Evolutionary conservation across 169 alveolate species (phyloP), one percentile per base, ranked within the genome.

Genomic region (Sarcocystis neurona): DNA sequence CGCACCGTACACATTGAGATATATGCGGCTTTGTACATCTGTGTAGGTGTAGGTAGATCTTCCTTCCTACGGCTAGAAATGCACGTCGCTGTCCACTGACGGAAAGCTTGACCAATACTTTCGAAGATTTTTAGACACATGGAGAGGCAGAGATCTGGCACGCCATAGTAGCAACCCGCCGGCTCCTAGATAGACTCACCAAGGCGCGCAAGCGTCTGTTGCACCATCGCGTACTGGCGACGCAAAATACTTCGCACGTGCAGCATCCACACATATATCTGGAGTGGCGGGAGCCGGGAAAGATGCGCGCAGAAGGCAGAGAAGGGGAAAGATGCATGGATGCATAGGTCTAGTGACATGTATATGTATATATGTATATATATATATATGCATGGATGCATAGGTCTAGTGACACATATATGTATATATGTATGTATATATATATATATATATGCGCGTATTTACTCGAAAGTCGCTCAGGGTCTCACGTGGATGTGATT

Each of bases 141-240:
- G n/a, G n/a, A n/a, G n/a, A n/a, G n/a, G n/a, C n/a, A n/a, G n/a
- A 72, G 56, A 72, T 48, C 82, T 72, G 82, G 23, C 10, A 56
- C 56, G 34, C 58, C 20, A 72, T 39, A 0, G 56, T n/a, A 2
- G 82, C 66, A 12, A 53, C 66, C 23, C 66, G 66, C 12, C 66
- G 66, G 30, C 23, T 12, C 66, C 23, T 15, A 23, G 12, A 53
- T 23, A 53, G 23, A 23, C 23, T 53, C 66, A 53, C 12, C 66
- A 12, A 53, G 30, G 30, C 66, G 66, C 66, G 30, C 30, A 15
- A 53, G 23, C 66, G 12, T 53, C 23, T 53, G 30, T 53, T 53
- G 23, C n/a, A n/a, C n/a, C n/a, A 53, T 23, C 66, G 66, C 23
- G 66, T 12, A 12, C 12, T 53, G 30, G 23, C 66, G 30, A 53